Conservation (phyloP, 1,284 basidiomycete genomes). For the Boletellus sp. region DNA sequence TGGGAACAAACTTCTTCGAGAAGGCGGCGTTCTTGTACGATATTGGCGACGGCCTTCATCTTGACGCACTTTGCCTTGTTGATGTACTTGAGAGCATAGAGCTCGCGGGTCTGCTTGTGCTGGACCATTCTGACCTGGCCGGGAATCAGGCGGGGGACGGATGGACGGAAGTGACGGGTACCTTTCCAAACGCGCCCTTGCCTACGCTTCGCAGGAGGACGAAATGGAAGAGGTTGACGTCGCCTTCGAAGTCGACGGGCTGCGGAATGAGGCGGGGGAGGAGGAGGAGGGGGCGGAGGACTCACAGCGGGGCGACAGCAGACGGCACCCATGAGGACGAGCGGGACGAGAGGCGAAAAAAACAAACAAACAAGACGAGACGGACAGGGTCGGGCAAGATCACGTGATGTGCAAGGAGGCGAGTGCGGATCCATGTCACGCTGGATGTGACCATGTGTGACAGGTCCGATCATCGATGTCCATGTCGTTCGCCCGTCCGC, state of each 20-base stretch:
- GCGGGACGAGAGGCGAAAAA: conserved; percentile 18
- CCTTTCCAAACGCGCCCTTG: conserved; percentile 98
- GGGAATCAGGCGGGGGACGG: conserved; percentile 8
- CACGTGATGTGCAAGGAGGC: not conserved
- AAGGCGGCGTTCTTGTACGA: conserved; percentile 89
- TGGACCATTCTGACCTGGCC: conserved; percentile 92
- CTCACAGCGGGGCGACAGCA: conserved; percentile 79
- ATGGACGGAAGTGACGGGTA: conserved; percentile 28
- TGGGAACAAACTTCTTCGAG: conserved; percentile 74
- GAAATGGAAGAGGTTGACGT: conserved; percentile 97
- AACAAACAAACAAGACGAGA: conserved; percentile 15
- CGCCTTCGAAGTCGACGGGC: conserved; percentile 98
- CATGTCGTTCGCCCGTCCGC: conserved; percentile 48
- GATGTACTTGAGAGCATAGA: conserved; percentile 99
- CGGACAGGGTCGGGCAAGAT: not conserved
- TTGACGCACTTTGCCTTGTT: conserved; percentile 97
- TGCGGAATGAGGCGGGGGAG: conserved; percentile 32
- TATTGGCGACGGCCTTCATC: conserved; percentile 97
- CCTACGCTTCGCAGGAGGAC: conserved; percentile 91
- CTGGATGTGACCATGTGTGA: conserved; percentile 1
- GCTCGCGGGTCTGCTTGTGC: conserved; percentile 92
- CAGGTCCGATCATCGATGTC: conserved; percentile 6
- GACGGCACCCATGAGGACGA: conserved; percentile 67
- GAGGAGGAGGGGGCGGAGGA: not conserved
- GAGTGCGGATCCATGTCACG: not conserved